Evolutionary conservation across 2,329 filamentous ascomycete species (phyloP), one percentile per base, ranked within the genome.

Genomic region (Botrytis aclada): DNA sequence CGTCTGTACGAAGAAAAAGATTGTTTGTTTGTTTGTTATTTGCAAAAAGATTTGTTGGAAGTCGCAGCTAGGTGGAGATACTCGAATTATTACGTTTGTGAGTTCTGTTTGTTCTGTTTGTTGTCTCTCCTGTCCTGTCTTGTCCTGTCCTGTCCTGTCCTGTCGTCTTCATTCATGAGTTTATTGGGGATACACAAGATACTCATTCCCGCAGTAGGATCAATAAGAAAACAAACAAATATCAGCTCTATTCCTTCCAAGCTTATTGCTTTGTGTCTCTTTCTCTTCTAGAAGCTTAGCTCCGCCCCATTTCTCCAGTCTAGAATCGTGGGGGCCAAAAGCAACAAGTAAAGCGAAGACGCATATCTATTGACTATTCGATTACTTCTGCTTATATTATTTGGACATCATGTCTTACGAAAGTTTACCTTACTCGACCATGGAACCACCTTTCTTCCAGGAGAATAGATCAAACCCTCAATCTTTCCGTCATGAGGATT

Each of bases 281-380:
- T 70, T 71, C 56, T 43, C 45, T 73, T 70, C 54, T 51, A 67
- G 41, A 73, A 70, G 72, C 60, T 69, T 72, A 67, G 70, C 77
- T 76, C 76, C 74, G 73, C 76, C 75, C 60, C 64, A 60, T 67
- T 47, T 45, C 67, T 70, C 47, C 58, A 67, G 62, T 63, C 58
- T 58, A 67, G 65, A 65, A n/a, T 69, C 70, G 34, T 66, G 70
- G 70, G 61, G 61, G 43, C 61, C 34, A 71, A 69, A 56, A 45
- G 29, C 45, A 34, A 22, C 60, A 43, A 61, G 20, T 22, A 45
- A 67, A 69, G 1, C 65, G 34, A 56, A 56, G 65, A 56, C 65
- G 10, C n/a, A 56, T n/a, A 39, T 54, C 54, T 56, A 45, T 29
- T 39, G 34, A n/a, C 37, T 25, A 25, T 69, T 25, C 43, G 20